Evolutionary conservation across 768 basidiomycete genomes (phyloP).

Genomic region (Hericium erinaceus): DNA sequence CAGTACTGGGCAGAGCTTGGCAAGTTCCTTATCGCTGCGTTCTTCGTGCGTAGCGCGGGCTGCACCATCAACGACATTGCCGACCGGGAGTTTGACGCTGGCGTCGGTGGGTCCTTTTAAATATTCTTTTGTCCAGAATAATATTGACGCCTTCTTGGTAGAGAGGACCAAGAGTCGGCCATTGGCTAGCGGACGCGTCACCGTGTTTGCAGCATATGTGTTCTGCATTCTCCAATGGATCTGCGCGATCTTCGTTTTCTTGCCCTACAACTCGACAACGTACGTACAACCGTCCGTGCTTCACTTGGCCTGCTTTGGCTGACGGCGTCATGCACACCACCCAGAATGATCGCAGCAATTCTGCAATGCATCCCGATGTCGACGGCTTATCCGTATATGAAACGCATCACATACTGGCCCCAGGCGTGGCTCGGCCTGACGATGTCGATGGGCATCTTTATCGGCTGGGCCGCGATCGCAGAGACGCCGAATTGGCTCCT

Average conservation of each 20-base stretch:
- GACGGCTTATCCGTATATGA: not conserved
- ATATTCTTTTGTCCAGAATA: not conserved
- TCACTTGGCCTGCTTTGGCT: not conserved
- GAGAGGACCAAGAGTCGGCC: not conserved
- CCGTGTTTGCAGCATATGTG: not conserved
- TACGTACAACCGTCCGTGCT: not conserved
- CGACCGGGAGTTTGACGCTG: not conserved
- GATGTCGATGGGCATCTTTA: not conserved
- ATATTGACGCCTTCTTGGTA: not conserved
- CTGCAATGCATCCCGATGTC: not conserved
- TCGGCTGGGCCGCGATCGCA: not conserved
- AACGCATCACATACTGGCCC: conserved; percentile 3
- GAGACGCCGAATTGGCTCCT: not conserved
- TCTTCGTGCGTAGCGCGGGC: not conserved
- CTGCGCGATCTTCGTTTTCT: not conserved
- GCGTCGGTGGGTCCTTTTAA: not conserved
- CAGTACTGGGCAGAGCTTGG: not conserved
- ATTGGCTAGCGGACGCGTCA: not conserved
- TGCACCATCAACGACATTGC: conserved; percentile 1
- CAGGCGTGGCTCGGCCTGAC: conserved; percentile 1
- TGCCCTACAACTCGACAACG: not conserved
- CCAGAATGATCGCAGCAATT: not conserved
- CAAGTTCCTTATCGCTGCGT: not conserved
- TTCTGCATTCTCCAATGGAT: not conserved
- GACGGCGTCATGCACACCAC: not conserved